phyloP scores from a whole-genome alignment of 2,329 filamentous ascomycete species.

The Alternaria sp. region DNA sequence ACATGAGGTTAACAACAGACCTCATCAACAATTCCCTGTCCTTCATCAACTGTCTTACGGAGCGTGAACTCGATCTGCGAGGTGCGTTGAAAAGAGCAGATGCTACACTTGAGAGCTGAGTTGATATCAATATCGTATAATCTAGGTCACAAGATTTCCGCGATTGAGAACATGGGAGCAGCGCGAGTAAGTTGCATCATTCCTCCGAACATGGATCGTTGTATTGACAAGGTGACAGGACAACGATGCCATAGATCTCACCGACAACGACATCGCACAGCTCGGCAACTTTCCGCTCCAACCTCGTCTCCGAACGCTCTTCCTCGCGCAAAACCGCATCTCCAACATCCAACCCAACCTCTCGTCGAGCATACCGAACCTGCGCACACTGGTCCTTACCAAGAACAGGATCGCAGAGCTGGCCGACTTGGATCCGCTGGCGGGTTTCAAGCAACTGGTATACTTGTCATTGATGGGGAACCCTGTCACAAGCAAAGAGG shows the following conservation, averaged over 20 bases:
- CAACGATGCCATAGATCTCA: conserved; percentile 96
- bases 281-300: conserved; percentile 93
- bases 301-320: conserved; percentile 83
- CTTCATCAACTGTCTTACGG: conserved; percentile 98
- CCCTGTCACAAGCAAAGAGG: conserved; percentile 90
- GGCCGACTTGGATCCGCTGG: conserved; percentile 84
- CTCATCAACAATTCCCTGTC: conserved; percentile 93
- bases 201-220: neutral
- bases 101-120: conserved; percentile 88
- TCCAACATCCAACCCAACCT: conserved; percentile 78
- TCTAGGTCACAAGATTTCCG: conserved; percentile 96
- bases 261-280: conserved; percentile 93
- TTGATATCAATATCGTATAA: conserved; percentile 73
- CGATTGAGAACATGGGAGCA: conserved; percentile 96
- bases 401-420: conserved; percentile 84
- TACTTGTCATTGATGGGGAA: conserved; percentile 86
- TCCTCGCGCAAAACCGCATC: conserved; percentile 89
- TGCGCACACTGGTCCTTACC: conserved; percentile 81
- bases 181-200: conserved; percentile 74
- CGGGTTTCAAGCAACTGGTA: conserved; percentile 70
- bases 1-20: conserved; percentile 94
- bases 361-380: conserved; percentile 76
- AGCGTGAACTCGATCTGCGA: conserved; percentile 98
- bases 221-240: conserved; percentile 61
- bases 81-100: conserved; percentile 98